Conservation (phyloP, 2,329 filamentous ascomycete species). For the Anisogramma anomala region DNA sequence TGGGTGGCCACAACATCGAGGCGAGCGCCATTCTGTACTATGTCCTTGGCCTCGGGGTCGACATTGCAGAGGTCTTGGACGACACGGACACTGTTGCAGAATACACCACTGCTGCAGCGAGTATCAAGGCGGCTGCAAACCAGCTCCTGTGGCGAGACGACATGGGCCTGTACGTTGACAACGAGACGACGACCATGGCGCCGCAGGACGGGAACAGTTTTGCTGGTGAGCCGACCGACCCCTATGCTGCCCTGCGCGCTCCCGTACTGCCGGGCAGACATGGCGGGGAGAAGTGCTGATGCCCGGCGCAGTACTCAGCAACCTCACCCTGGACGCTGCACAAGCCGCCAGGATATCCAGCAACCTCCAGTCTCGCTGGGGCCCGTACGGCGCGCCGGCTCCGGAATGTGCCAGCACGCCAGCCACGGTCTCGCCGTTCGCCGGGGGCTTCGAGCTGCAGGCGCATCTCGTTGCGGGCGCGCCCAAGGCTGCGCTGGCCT, state of each 20-base stretch:
- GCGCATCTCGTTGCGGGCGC: constrained; percentile 20
- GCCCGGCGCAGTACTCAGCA: constrained; percentile 2
- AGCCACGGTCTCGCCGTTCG: constrained; percentile 27
- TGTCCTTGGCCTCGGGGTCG: constrained; percentile 35
- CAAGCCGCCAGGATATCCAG: constrained; percentile 8
- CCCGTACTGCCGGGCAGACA: too few species aligned
- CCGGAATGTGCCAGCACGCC: constrained; percentile 20
- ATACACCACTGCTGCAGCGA: too few species aligned
- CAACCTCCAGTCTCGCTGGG: constrained; percentile 15
- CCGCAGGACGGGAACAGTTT: constrained; percentile 17
- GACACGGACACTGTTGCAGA: constrained; percentile 18
- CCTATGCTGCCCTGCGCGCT: too few species aligned
- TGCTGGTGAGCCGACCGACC: constrained; percentile 9
- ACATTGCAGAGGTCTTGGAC: constrained; percentile 33
- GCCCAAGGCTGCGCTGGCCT: constrained; percentile 19
- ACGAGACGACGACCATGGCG: constrained; percentile 12
- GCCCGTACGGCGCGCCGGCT: constrained; percentile 15
- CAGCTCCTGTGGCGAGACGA: constrained; percentile 9
- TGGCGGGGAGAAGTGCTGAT: too few species aligned
- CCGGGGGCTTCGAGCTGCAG: constrained; percentile 24
- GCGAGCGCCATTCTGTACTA: constrained; percentile 42
- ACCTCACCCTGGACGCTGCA: constrained; percentile 6
- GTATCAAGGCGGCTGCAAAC: constrained; percentile 7
- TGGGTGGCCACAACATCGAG: constrained; percentile 39
- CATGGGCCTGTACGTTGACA: constrained; percentile 16